Evolutionary conservation across 768 basidiomycete species (phyloP), one percentile per base, ranked within the genome.

Genomic region (Termitomyces sp.): DNA sequence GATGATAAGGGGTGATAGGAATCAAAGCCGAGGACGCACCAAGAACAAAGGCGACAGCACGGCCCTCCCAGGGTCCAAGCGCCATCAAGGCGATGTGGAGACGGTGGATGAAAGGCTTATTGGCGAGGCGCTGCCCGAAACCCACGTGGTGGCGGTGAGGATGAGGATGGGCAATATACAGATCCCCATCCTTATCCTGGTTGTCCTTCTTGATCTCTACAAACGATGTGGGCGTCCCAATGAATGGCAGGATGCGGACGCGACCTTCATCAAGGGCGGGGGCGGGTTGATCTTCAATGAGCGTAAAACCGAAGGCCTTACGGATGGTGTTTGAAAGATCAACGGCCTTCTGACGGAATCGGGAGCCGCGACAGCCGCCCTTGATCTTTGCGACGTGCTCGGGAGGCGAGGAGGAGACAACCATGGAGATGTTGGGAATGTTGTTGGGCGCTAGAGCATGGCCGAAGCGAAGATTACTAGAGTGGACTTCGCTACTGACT

Each of bases 11-110:
- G 38, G 28, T 37, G 35, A 37, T 6, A 32, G 10, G 11, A 35
- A 15, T 32, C 9, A 10, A 10, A 35, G 28, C 43, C 19, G 21
- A 53, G 21, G 35, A 62, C 68, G 50, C 51, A 75, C 90, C 90
- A 17, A 93, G 78, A 54, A 93, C 90, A 57, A 93, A 93, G 3
- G 91, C 84, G 15, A 93, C 84, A 10, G 84, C 83, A 48, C 88
- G 77, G 49, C 89, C 89, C 69, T 93, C 90, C 89, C 90, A 92
- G 19, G 82, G 82, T 12, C 89, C 87, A 15, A 93, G 80, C 8
- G 79, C 68, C 74, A 82, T 82, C 53, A 92, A 69, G 2, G 89
- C 85, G 53, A 70, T 71, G 63, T 85, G 81, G 58, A 92, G 70
- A 45, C 90, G 83, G 44, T 67, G 71, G 45, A 79, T 55, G 78